Base-by-base conservation (phyloP, 805 yeast species). In the Torulaspora quercuum region DNA sequence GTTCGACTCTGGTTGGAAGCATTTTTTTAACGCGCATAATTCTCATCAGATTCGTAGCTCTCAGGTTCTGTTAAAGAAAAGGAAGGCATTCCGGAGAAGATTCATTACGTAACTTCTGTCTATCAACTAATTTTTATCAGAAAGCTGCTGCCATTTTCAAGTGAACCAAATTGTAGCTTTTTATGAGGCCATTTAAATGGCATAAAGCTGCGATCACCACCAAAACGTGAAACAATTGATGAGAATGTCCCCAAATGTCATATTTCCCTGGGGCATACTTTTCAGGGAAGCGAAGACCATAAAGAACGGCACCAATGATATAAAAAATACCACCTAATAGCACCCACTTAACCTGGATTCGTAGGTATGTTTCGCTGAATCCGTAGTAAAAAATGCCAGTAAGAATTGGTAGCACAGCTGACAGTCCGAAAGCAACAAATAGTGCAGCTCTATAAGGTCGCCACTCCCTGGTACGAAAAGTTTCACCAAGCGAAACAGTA, bases 221-320 rank as follows among this genome's bases (percentile, higher is more conserved):
- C 50, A 82, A 59, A 7, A 82, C 59, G 57, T 86, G 95, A 55
- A 87, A 86, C 7, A 87, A 70, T 54, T 87, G 95, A 57, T 87
- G 96, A 5, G 94, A 82, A 47, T 83, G 82, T 1, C 95, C 95
- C 60, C 75, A 70, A 7, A 75, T 51, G 48, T 86, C 95, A 55
- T 72, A 83, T 13, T 25, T 57, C 0, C 88, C 88, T 0, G 86
- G 85, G 4, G 46, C 48, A 26, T 68, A 65, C 32, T 82, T 67
- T 55, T 88, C 97, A 0, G 97, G 97, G 21, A 83, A 58, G 42
- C 96, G 68, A 15, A 70, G 57, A 0, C 94, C 95, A 57, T 88
- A 88, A 35, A 89, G 59, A 2, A 70, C 67, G 0, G 96, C 95
- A 0, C 97, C 97, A 5, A 65, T 46, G 3, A 87, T 82, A 58